Evolutionary conservation across 768 basidiomycete species (phyloP).

Genomic region (Boletus sp.): DNA sequence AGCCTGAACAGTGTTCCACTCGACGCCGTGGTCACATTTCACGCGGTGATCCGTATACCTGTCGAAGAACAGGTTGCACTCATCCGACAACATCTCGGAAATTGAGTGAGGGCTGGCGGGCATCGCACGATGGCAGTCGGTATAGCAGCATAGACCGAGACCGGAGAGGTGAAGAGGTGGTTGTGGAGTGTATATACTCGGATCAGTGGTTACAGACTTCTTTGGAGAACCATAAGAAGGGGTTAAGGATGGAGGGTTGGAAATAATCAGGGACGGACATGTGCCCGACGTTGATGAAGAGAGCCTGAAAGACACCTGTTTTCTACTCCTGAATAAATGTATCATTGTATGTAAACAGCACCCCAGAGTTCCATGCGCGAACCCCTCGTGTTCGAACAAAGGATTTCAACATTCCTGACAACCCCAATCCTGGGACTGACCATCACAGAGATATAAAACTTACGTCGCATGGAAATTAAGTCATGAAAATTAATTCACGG

Average conservation of each 20-base stretch:
- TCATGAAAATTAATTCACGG: slow-evolving; percentile 15
- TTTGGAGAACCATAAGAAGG: slow-evolving; percentile 6
- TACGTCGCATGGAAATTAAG: slow-evolving; percentile 17
- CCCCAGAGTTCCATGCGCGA: not conserved
- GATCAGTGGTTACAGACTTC: slow-evolving; percentile 9
- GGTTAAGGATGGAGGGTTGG: slow-evolving; percentile 2
- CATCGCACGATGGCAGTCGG: slow-evolving; percentile 9
- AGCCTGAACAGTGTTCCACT: not conserved
- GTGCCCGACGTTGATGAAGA: not conserved
- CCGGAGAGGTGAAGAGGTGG: slow-evolving; percentile 1
- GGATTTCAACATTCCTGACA: not conserved
- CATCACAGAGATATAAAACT: not conserved
- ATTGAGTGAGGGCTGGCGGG: slow-evolving; percentile 13
- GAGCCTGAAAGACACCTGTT: slow-evolving; percentile 8
- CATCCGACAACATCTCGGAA: slow-evolving; percentile 11
- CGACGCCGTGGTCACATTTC: slow-evolving; percentile 2
- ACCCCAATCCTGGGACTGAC: not conserved
- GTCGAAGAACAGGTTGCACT: slow-evolving; percentile 7
- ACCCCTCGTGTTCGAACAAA: slow-evolving; percentile 8
- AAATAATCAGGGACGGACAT: slow-evolving; percentile 11
- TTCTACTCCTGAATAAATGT: slow-evolving; percentile 2
- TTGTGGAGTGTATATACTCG: not conserved
- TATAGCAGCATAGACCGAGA: not conserved
- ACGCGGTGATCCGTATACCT: slow-evolving; percentile 7
- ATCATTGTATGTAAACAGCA: slow-evolving; percentile 5